These are phyloP conservation scores for Eucalyptus cloeziana DNA, from an alignment of 345 rosid species.

Conservation along the genomic window DNA sequence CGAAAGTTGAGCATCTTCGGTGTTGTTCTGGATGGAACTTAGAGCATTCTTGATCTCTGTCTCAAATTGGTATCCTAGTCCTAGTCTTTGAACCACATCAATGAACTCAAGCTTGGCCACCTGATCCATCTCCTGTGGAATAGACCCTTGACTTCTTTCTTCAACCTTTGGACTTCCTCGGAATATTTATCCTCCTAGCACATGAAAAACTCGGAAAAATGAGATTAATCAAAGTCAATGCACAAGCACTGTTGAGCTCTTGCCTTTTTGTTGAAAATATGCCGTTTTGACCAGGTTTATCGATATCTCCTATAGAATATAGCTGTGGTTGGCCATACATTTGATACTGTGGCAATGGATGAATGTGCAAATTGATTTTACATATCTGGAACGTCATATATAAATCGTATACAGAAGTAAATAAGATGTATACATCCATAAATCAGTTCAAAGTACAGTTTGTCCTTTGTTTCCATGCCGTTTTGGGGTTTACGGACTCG, in stretches of 20 bases:
- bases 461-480: too few relatives aligned
- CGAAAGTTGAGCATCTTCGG: background rate
- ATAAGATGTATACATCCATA: too few relatives aligned
- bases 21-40: background rate
- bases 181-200: too few relatives aligned
- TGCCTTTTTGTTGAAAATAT: too few relatives aligned
- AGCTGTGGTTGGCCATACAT: background rate
- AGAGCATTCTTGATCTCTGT: background rate
- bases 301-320: background rate
- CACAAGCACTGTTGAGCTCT: too few relatives aligned
- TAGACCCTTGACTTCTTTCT: background rate
- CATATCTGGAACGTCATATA: too few relatives aligned
- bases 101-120: background rate
- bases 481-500: too few relatives aligned
- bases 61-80: background rate
- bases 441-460: too few relatives aligned
- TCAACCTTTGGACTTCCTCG: too few relatives aligned
- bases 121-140: background rate
- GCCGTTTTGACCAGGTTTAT: background rate
- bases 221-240: too few relatives aligned
- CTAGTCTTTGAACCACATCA: slow-evolving; percentile 2
- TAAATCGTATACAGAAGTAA: too few relatives aligned
- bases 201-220: too few relatives aligned
- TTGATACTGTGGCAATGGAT: background rate
- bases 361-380: background rate